Percentiles rank a stretch among this genome's conserved stretches.
These are phyloP conservation scores for Casuarina equisetifolia DNA, from an alignment of 306 rosid genomes.

Conservation along the genomic window DNA sequence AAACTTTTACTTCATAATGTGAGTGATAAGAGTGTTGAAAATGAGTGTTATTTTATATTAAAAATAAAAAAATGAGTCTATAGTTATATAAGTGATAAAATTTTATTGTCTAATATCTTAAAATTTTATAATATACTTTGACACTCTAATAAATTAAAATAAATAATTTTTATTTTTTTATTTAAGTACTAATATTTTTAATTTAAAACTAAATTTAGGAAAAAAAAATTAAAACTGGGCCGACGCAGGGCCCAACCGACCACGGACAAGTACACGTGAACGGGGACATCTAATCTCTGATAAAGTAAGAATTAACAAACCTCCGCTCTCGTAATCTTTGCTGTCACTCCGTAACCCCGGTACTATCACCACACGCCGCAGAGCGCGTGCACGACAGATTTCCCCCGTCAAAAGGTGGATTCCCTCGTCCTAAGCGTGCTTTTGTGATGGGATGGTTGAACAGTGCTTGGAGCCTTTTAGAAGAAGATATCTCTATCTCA, in stretches of 20 bases:
- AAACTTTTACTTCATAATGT: too few relatives aligned
- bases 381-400: neutral
- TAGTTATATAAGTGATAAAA: too few relatives aligned
- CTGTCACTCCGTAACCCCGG: neutral
- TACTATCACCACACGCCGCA: constrained; percentile 1
- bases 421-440: neutral
- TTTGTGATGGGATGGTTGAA: neutral
- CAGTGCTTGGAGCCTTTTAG: neutral
- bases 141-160: too few relatives aligned
- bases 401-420: neutral
- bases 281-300: constrained; percentile 18
- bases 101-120: too few relatives aligned
- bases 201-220: neutral
- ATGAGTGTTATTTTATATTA: too few relatives aligned
- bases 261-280: constrained; percentile 45
- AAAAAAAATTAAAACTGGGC: neutral
- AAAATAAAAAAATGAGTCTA: rapidly evolving
- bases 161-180: too few relatives aligned
- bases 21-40: too few relatives aligned
- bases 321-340: constrained; percentile 15
- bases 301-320: constrained; percentile 8
- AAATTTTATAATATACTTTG: too few relatives aligned
- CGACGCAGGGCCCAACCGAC: neutral
- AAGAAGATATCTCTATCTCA: neutral
- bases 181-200: neutral